Evolutionary conservation across 257 asterid genomes (phyloP).

Genomic region (Gentiana straminea): DNA sequence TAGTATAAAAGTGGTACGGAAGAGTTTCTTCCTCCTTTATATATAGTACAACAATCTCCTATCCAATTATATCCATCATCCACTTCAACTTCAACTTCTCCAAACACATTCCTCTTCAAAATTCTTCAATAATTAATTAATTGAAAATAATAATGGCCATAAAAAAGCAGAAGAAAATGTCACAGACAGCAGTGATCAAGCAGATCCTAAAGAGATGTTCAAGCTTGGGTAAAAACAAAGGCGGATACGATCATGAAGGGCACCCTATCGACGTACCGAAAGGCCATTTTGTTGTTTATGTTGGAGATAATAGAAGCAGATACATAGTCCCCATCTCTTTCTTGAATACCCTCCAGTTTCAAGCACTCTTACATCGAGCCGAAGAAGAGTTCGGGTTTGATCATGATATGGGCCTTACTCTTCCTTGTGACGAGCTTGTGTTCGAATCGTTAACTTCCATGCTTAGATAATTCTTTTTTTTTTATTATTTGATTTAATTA

Average conservation of each 20-base stretch:
- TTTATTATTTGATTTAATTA: no score
- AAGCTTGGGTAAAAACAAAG: slow-evolving; percentile 33
- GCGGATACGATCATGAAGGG: slow-evolving; percentile 21
- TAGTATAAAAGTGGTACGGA: no score
- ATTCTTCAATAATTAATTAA: not conserved
- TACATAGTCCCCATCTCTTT: slow-evolving; percentile 27
- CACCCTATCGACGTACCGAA: slow-evolving; percentile 26
- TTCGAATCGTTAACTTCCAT: slow-evolving; percentile 22
- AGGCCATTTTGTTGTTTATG: slow-evolving; percentile 31
- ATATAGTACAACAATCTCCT: slow-evolving; percentile 5
- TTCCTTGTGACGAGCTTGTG: slow-evolving; percentile 25
- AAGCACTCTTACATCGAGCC: slow-evolving; percentile 20
- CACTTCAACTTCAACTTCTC: not conserved
- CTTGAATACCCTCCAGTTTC: slow-evolving; percentile 21
- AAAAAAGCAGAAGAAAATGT: slow-evolving; percentile 24
- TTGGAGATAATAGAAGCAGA: slow-evolving; percentile 24
- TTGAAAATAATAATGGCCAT: slow-evolving; percentile 22
- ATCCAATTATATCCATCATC: slow-evolving; percentile 24
- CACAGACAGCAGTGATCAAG: slow-evolving; percentile 32
- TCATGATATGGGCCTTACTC: slow-evolving; percentile 29
- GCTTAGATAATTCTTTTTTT: slow-evolving; percentile 9
- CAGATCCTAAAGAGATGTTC: slow-evolving; percentile 39
- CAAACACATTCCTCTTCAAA: no score
- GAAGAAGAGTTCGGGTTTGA: slow-evolving; percentile 32
- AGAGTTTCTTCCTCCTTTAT: slow-evolving; percentile 4